phyloP scores from a whole-genome alignment of 192 early-diverging fungal species.

The Dissophora globulifera region DNA sequence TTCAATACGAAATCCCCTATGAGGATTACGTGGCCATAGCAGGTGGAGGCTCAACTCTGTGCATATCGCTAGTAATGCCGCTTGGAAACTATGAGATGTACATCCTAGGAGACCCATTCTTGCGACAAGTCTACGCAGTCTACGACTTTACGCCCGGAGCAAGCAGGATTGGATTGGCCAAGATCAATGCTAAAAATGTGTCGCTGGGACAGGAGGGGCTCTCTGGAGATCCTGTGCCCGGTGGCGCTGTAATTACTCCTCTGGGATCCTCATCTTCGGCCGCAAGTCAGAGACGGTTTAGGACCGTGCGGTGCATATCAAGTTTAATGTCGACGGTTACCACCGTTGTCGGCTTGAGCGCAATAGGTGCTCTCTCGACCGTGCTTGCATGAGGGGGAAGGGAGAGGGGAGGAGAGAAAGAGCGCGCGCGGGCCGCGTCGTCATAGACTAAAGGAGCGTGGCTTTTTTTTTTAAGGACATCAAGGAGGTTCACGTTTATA shows the following conservation, averaged over 20 bases:
- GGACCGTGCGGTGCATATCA: no score
- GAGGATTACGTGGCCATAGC: constrained; percentile 25
- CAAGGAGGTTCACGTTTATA: neutral
- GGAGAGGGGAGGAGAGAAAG: no score
- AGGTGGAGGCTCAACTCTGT: constrained; percentile 2
- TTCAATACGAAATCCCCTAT: constrained; percentile 42
- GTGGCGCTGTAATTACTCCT: constrained; percentile 15
- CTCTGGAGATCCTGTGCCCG: constrained; percentile 35
- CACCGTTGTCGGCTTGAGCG: neutral
- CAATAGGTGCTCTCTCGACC: neutral
- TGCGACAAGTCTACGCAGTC: constrained; percentile 44
- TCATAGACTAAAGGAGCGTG: no score
- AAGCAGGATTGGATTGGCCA: constrained; percentile 33
- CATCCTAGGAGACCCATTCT: constrained; percentile 47
- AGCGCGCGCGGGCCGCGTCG: no score
- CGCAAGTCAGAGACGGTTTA: neutral
- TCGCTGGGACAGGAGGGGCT: constrained; percentile 35
- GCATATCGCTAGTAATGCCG: constrained; percentile 44
- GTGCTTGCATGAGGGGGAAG: neutral
- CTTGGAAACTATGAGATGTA: constrained; percentile 43
- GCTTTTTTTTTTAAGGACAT: no score
- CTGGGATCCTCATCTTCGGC: no score
- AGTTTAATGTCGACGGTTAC: neutral
- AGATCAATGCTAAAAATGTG: constrained; percentile 9
- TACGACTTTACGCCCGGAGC: constrained; percentile 49